Evolutionary conservation across 2,329 filamentous ascomycete genomes (phyloP).

Genomic region (Aspergillus ochraceus): DNA sequence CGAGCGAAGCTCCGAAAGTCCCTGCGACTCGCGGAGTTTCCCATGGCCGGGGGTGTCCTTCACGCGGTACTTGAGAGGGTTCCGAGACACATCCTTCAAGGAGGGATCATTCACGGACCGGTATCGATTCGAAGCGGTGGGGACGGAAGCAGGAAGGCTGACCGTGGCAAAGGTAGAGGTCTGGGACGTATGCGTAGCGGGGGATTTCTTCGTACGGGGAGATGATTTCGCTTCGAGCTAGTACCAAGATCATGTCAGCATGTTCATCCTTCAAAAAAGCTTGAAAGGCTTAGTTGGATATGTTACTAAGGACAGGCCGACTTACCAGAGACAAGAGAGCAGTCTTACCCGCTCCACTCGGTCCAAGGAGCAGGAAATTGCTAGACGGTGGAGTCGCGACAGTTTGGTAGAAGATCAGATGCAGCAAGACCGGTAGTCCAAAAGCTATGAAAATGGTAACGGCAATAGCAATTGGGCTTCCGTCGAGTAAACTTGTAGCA

Average conservation of each 20-base stretch:
- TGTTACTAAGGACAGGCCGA: neutral
- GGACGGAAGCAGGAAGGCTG: conserved; percentile 54
- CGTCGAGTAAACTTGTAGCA: conserved; percentile 44
- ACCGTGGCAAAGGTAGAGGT: conserved; percentile 57
- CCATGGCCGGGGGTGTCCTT: conserved; percentile 90
- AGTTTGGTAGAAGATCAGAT: conserved; percentile 69
- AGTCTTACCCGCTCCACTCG: conserved; percentile 83
- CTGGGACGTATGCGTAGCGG: conserved; percentile 63
- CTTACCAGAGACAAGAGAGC: conserved; percentile 75
- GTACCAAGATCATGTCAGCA: neutral
- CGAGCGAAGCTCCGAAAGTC: conserved; percentile 39
- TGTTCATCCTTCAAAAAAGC: neutral
- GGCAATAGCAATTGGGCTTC: conserved; percentile 52
- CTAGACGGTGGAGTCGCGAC: conserved; percentile 63
- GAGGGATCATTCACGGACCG: conserved; percentile 66
- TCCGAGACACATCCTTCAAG: conserved; percentile 53
- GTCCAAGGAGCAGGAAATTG: conserved; percentile 78
- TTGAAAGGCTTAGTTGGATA: neutral
- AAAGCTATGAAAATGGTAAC: conserved; percentile 71
- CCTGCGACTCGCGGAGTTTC: conserved; percentile 73
- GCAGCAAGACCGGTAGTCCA: conserved; percentile 72
- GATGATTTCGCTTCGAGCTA: conserved; percentile 49
- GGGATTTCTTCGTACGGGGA: conserved; percentile 34
- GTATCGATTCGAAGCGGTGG: conserved; percentile 61
- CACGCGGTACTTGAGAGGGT: conserved; percentile 40